Conservation (phyloP, 495 filamentous ascomycete species). For the Penicillium macrosclerotiorum region DNA sequence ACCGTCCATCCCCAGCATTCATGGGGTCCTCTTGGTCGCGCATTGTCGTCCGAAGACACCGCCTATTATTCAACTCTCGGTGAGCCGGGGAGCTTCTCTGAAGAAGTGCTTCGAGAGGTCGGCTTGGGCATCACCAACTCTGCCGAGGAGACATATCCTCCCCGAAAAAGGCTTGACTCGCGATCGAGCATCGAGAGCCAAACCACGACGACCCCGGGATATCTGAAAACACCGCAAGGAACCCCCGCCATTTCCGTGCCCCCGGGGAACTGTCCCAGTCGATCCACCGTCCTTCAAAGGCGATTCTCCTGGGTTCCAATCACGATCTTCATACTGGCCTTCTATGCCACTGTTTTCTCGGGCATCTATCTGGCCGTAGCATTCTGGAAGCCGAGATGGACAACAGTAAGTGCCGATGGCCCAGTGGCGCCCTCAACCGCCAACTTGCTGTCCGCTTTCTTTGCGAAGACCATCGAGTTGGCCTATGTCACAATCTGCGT, state of each 20-base stretch:
- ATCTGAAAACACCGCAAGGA: conserved; percentile 14
- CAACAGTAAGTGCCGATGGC: conserved; percentile 45
- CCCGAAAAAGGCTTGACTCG: conserved; percentile 6
- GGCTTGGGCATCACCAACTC: conserved; percentile 22
- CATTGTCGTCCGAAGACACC: conserved; percentile 6
- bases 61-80: conserved; percentile 4
- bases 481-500: conserved; percentile 77
- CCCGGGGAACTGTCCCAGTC: conserved; percentile 21
- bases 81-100: conserved; percentile 13
- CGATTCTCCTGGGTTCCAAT: conserved; percentile 57
- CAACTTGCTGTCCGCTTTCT: conserved; percentile 56
- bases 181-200: conserved; percentile 1
- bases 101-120: conserved; percentile 20
- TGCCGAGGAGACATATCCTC: conserved; percentile 9
- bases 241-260: conserved; percentile 2
- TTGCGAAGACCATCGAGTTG: conserved; percentile 73
- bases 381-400: conserved; percentile 56
- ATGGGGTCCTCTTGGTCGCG: conserved; percentile 23
- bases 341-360: conserved; percentile 67
- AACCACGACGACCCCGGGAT: conserved; percentile 11
- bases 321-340: conserved; percentile 54
- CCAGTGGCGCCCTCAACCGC: conserved; percentile 54
- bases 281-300: conserved; percentile 22
- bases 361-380: conserved; percentile 62
- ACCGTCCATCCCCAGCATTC: conserved; percentile 10